phyloP scores from a whole-genome alignment of 257 asterid genomes.

The Solanum neorickii region DNA sequence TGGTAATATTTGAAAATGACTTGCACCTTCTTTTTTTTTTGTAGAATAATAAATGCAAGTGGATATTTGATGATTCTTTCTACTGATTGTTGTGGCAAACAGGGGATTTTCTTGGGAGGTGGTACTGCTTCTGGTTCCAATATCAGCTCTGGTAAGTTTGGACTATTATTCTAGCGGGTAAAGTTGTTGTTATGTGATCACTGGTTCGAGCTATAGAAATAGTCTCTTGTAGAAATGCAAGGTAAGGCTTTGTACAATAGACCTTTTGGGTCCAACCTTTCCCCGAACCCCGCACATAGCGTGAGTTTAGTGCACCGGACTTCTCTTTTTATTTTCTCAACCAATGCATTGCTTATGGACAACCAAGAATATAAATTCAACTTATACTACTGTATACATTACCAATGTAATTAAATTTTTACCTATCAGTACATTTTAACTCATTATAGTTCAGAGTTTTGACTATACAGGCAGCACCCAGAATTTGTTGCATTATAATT shows the following conservation, averaged over 20 bases:
- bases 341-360: background rate
- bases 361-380: background rate
- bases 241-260: background rate
- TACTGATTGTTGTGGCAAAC: constrained; percentile 9
- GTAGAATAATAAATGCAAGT: background rate
- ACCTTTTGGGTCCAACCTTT: background rate
- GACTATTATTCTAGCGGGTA: background rate
- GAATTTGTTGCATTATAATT: background rate
- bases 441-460: background rate
- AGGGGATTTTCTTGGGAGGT: constrained; percentile 85
- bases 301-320: background rate
- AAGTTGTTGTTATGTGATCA: background rate
- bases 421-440: background rate
- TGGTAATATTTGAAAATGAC: background rate
- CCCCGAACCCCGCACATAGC: background rate
- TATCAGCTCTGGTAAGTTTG: constrained; percentile 67
- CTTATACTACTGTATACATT: background rate
- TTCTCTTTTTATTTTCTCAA: background rate
- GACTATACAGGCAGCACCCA: background rate
- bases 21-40: background rate
- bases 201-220: background rate
- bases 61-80: background rate
- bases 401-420: background rate
- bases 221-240: background rate
- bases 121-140: constrained; percentile 64